Evolutionary conservation across 305 asterid species (phyloP).

Genomic region (Fraxinus dipetala): DNA sequence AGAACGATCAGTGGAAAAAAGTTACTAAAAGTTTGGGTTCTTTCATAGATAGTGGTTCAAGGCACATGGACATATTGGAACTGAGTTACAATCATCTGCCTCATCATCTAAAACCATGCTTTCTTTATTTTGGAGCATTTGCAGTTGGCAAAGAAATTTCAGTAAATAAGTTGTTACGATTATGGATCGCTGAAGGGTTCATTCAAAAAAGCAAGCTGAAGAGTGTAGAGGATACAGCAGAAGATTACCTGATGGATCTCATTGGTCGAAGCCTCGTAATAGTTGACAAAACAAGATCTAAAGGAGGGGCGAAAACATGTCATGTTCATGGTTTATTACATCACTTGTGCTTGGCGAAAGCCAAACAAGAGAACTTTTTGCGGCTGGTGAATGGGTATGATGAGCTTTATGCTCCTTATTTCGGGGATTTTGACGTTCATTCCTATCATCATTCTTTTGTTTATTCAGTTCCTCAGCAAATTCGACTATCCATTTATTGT

Average conservation of each 20-base stretch:
- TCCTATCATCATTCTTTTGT: not conserved
- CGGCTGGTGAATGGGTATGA: not conserved
- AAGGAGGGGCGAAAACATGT: conserved; percentile 24
- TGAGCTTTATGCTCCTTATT: not conserved
- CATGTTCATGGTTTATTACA: conserved; percentile 25
- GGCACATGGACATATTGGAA: not conserved
- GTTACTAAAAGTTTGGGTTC: not conserved
- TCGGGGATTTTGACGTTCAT: not conserved
- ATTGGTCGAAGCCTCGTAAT: conserved; percentile 23
- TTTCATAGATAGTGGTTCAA: not conserved
- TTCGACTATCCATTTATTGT: not conserved
- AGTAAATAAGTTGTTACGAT: not conserved
- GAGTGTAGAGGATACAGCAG: conserved; percentile 18
- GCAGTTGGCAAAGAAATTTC: conserved; percentile 6
- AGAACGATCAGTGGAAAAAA: not conserved
- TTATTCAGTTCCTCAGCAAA: not conserved
- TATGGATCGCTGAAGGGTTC: conserved; percentile 16
- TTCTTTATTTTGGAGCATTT: conserved; percentile 18
- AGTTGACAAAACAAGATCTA: conserved; percentile 6
- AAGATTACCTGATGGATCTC: conserved; percentile 17
- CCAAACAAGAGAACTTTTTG: conserved; percentile 20
- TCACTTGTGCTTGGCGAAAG: conserved; percentile 19
- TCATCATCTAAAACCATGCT: not conserved
- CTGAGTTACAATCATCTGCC: conserved; percentile 1
- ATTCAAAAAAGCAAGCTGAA: not conserved